Evolutionary conservation across 2,329 filamentous ascomycete genomes (phyloP).

Genomic region (Fusarium secorum): DNA sequence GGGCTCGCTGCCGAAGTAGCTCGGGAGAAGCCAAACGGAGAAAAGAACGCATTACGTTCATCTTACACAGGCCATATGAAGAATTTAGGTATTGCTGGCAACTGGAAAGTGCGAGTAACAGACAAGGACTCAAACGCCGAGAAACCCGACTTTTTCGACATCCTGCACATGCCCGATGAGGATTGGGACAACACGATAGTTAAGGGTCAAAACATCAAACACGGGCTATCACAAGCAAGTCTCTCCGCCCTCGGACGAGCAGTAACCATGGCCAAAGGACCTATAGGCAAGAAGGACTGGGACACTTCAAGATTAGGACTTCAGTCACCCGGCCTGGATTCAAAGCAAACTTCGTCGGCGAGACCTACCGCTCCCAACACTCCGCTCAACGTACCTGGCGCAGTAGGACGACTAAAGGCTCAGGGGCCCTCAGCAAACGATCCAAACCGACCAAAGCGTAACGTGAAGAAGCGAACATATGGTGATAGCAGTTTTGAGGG

Average conservation of each 20-base stretch:
- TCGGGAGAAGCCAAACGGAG: constrained; percentile 69
- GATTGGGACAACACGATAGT: constrained; percentile 64
- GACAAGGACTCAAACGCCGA: constrained; percentile 54
- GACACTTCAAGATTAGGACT: constrained; percentile 67
- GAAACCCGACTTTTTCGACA: constrained; percentile 58
- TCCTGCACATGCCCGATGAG: constrained; percentile 61
- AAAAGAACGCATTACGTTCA: constrained; percentile 72
- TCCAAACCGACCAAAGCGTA: constrained; percentile 66
- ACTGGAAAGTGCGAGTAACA: constrained; percentile 66
- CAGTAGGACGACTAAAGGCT: constrained; percentile 50
- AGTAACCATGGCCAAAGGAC: constrained; percentile 64
- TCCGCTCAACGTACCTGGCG: constrained; percentile 51
- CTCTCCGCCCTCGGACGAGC: constrained; percentile 58
- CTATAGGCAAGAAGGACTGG: constrained; percentile 63
- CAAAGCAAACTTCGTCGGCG: constrained; percentile 53
- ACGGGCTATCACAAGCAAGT: constrained; percentile 58
- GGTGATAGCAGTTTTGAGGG: constrained; percentile 78
- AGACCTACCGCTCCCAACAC: constrained; percentile 63
- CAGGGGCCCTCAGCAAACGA: constrained; percentile 53
- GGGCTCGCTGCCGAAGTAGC: constrained; percentile 68
- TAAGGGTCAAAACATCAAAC: constrained; percentile 62
- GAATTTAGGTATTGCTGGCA: constrained; percentile 66
- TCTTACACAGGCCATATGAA: constrained; percentile 76
- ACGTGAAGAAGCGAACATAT: constrained; percentile 77
- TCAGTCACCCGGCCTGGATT: constrained; percentile 53